Evolutionary conservation across 1,284 basidiomycete species (phyloP).

Genomic region (Singerocomus inundabilis): DNA sequence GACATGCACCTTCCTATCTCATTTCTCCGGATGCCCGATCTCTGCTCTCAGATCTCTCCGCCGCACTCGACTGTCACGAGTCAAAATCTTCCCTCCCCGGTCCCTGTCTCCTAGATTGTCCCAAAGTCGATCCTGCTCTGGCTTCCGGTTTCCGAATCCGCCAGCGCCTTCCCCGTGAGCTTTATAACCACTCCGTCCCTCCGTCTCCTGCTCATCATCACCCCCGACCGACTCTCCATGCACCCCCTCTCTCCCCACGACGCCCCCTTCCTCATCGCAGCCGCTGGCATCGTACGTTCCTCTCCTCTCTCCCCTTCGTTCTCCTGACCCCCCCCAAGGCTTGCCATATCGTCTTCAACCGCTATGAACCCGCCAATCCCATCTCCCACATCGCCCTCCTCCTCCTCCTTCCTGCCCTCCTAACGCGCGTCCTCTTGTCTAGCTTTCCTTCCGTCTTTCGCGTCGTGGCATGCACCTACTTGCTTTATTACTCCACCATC

Average conservation of each 20-base stretch:
- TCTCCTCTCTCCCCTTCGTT: not conserved
- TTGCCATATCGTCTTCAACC: constrained; percentile 34
- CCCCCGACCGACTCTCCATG: constrained; percentile 23
- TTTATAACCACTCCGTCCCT: constrained; percentile 26
- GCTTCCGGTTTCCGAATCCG: constrained; percentile 35
- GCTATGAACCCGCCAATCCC: constrained; percentile 31
- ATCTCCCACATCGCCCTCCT: constrained; percentile 29
- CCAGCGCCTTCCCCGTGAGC: constrained; percentile 22
- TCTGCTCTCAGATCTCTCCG: constrained; percentile 21
- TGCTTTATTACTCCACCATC: constrained; percentile 32
- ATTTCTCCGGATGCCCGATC: constrained; percentile 18
- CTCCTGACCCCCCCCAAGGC: constrained; percentile 24
- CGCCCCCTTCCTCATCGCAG: constrained; percentile 18
- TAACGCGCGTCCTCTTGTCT: constrained; percentile 14
- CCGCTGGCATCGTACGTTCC: constrained; percentile 26
- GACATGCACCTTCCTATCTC: constrained; percentile 12
- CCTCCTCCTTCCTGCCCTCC: constrained; percentile 19
- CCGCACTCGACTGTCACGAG: constrained; percentile 14
- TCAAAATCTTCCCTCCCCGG: constrained; percentile 25
- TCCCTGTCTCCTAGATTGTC: constrained; percentile 36
- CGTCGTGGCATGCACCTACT: constrained; percentile 19
- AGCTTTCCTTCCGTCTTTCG: constrained; percentile 15
- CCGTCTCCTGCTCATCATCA: constrained; percentile 23
- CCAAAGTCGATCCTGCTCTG: constrained; percentile 36
- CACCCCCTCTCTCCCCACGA: constrained; percentile 18